Evolutionary conservation across 495 filamentous ascomycete species (phyloP).

Genomic region (Penicillium parvum): DNA sequence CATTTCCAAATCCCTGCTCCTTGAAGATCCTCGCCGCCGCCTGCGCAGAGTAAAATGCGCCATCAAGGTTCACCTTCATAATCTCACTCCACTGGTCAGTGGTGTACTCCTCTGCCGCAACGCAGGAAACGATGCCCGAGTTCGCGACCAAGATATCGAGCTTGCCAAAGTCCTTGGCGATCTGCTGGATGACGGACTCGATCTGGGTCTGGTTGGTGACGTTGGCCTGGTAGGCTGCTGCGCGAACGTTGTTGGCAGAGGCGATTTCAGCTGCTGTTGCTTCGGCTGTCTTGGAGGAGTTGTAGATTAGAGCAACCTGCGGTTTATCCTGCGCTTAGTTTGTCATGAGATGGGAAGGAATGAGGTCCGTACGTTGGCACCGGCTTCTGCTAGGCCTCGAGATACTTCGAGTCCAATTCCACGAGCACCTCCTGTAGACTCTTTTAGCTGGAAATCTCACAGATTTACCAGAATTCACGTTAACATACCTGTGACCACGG

Average conservation of each 20-base stretch:
- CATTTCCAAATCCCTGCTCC: slow-evolving; percentile 34
- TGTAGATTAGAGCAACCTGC: slow-evolving; percentile 67
- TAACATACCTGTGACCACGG: slow-evolving; percentile 34
- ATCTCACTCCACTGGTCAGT: slow-evolving; percentile 32
- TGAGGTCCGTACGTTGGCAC: slow-evolving; percentile 57
- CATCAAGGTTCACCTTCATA: slow-evolving; percentile 46
- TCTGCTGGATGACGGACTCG: slow-evolving; percentile 46
- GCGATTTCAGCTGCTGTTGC: slow-evolving; percentile 65
- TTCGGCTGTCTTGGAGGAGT: slow-evolving; percentile 65
- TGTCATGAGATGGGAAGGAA: too few species aligned
- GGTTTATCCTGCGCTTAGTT: too few species aligned
- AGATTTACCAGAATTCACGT: too few species aligned
- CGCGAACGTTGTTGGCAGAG: slow-evolving; percentile 64
- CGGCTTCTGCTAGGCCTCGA: slow-evolving; percentile 68
- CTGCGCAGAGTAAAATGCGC: slow-evolving; percentile 43
- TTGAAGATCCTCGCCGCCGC: slow-evolving; percentile 41
- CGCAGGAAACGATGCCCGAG: slow-evolving; percentile 56
- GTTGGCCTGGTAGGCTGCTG: slow-evolving; percentile 62
- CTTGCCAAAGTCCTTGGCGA: slow-evolving; percentile 60
- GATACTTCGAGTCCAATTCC: slow-evolving; percentile 78
- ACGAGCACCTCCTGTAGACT: too few species aligned
- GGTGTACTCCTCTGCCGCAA: slow-evolving; percentile 37
- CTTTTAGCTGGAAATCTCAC: too few species aligned
- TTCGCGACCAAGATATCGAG: slow-evolving; percentile 78
- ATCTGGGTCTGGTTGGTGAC: slow-evolving; percentile 55